Percentiles rank a stretch among this genome's conserved stretches.
Conservation (phyloP, 2,329 filamentous ascomycete species). For the Basipetospora chlamydospora region DNA sequence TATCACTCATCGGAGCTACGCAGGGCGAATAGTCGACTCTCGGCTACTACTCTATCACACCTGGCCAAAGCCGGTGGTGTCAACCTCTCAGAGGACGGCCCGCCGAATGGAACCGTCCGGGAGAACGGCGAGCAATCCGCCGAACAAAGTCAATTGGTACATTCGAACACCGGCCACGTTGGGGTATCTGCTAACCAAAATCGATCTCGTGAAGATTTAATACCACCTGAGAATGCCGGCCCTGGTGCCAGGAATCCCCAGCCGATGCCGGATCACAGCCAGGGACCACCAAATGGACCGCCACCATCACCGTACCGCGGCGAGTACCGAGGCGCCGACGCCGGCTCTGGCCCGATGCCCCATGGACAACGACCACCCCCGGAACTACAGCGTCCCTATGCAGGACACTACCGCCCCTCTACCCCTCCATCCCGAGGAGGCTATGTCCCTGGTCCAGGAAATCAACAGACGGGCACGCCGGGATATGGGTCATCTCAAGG, state of each 20-base stretch:
- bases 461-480: conserved; percentile 1
- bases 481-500: conserved; percentile 4
- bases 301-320: not conserved
- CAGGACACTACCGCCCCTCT: conserved; percentile 1
- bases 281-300: not conserved
- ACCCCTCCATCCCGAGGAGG: not conserved
- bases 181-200: conserved; percentile 39
- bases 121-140: conserved; percentile 15
- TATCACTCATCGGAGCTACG: conserved; percentile 65
- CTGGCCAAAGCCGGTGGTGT: conserved; percentile 42
- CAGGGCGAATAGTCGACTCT: conserved; percentile 71
- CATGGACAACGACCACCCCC: not conserved
- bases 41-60: conserved; percentile 65
- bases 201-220: conserved; percentile 39
- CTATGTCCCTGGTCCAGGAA: not conserved
- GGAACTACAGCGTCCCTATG: too few species aligned
- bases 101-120: not conserved
- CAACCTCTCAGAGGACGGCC: not conserved
- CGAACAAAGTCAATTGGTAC: conserved; percentile 32
- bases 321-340: not conserved
- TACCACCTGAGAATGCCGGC: conserved; percentile 4
- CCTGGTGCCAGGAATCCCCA: conserved; percentile 4
- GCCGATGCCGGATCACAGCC: not conserved
- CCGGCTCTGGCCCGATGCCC: not conserved
- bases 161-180: conserved; percentile 32